Base-by-base conservation (phyloP, 2,329 filamentous ascomycete species). In the Hypomyces perniciosus region DNA sequence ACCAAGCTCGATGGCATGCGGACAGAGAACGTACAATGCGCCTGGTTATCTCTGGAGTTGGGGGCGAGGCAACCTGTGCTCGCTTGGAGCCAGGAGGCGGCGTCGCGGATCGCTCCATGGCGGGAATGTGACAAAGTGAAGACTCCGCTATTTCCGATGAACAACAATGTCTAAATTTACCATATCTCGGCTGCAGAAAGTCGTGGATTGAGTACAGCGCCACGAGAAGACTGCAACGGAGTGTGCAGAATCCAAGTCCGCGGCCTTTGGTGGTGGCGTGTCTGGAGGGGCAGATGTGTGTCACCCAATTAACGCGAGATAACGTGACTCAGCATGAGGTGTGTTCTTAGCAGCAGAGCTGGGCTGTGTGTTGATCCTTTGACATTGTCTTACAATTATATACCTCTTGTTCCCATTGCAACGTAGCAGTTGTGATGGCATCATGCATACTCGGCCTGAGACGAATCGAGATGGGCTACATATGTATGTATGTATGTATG, bases 1-100 rank as follows among this genome's bases (percentile, higher is more conserved):
- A n/a, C 13, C 1, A 8, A 13, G 4, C 2, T 29, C 50, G 9
- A 56, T 30, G 2, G n/a, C 28, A 10, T 2, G 33, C 35, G 4
- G 45, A 8, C 5, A 2, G n/a, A 29, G 20, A 5, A 61, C 77
- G 61, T 62, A 82, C 80, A 52, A 82, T 81, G 59, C 77, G 73
- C 54, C 76, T 71, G 13, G 73, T 77, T 8, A 76, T 72, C 55
- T 79, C 78, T 5, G 79, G 78, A 0, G 79, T 81, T 4, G 71
- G 76, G 31, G 79, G 77, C 29, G 76, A 75, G 31, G 61, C 57
- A 38, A 62, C 61, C 6, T 61, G 62, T 13, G 62, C 64, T 43
- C 61, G 61, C 51, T 48, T 65, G 50, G 66, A 54, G 13, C 57
- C 57, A 48, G 62, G 59, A 37, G 75, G 74, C 49, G 77, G 76